Percentiles rank a stretch among this genome's conserved stretches.
These are phyloP conservation scores for Lentinula edodes DNA, from an alignment of 768 basidiomycete genomes.

Conservation along the genomic window DNA sequence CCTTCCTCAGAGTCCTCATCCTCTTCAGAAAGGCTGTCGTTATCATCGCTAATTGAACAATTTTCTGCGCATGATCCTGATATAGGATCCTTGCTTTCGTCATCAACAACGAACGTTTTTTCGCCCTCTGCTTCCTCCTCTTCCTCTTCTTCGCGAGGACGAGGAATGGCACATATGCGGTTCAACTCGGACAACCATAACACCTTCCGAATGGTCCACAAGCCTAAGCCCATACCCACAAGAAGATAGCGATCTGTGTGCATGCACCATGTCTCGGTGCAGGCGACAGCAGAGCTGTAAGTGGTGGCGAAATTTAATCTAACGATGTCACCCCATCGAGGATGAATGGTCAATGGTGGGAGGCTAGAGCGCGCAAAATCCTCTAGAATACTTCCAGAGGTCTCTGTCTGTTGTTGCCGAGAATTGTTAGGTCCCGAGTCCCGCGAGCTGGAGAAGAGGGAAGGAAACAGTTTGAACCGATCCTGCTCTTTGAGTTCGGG, in stretches of 20 bases:
- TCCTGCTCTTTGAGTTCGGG: not conserved
- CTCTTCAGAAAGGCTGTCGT: not conserved
- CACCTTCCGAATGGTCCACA: conserved; percentile 64
- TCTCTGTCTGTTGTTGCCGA: conserved; percentile 11
- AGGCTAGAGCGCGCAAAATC: not conserved
- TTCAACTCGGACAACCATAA: conserved; percentile 61
- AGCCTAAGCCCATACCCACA: conserved; percentile 33
- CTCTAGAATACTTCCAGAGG: not conserved
- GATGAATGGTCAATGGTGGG: conserved; percentile 41
- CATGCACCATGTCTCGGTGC: conserved; percentile 53
- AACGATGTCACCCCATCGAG: conserved; percentile 57
- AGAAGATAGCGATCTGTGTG: conserved; percentile 54
- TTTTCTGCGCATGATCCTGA: not conserved
- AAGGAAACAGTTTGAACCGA: conserved; percentile 11
- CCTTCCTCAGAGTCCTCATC: conserved; percentile 18
- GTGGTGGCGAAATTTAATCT: not conserved
- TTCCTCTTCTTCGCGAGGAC: not conserved
- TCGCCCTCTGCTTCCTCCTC: not conserved
- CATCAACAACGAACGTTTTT: not conserved
- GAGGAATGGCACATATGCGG: conserved; percentile 19
- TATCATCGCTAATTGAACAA: not conserved
- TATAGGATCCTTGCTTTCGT: not conserved
- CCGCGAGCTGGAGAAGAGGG: conserved; percentile 12
- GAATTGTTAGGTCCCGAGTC: conserved; percentile 17
- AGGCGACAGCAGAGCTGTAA: conserved; percentile 21